phyloP scores from a whole-genome alignment of 305 asterid species.

The Petunia hybrid region DNA sequence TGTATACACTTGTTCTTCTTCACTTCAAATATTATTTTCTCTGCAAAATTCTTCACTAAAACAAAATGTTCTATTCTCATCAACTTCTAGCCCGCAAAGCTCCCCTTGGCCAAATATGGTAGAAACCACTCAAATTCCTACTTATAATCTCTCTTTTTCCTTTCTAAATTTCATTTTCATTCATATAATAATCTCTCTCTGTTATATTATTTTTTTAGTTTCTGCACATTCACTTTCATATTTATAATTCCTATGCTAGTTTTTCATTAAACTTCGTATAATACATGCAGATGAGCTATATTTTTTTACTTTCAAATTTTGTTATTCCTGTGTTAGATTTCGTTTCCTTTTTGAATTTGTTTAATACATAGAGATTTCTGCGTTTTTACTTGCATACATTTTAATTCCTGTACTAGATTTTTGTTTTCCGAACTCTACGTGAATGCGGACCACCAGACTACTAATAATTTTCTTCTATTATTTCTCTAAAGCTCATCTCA shows the following conservation, averaged over 20 bases:
- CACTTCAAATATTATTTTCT: background rate
- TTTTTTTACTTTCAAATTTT: background rate
- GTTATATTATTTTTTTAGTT: background rate
- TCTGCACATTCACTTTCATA: background rate
- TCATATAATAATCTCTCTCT: background rate
- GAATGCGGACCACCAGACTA: too few relatives aligned
- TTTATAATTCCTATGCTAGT: too few relatives aligned
- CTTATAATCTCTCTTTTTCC: background rate
- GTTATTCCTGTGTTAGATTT: background rate
- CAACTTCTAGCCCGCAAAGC: slow-evolving; percentile 96
- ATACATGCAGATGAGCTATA: background rate
- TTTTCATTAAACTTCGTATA: background rate
- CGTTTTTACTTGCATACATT: background rate
- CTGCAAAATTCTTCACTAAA: background rate
- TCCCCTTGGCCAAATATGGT: slow-evolving; percentile 98
- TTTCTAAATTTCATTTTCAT: background rate
- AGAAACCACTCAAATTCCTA: background rate
- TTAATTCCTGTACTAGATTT: background rate
- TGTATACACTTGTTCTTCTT: background rate
- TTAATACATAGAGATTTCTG: slow-evolving; percentile 7
- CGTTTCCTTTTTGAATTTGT: background rate
- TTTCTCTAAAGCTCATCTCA: background rate
- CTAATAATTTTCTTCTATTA: background rate
- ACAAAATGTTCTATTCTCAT: slow-evolving; percentile 79
- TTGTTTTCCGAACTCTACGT: background rate